Percentiles rank a stretch among this genome's conserved stretches.
phyloP scores from a whole-genome alignment of 2,329 filamentous ascomycete genomes.

The Ascomycota sp. region DNA sequence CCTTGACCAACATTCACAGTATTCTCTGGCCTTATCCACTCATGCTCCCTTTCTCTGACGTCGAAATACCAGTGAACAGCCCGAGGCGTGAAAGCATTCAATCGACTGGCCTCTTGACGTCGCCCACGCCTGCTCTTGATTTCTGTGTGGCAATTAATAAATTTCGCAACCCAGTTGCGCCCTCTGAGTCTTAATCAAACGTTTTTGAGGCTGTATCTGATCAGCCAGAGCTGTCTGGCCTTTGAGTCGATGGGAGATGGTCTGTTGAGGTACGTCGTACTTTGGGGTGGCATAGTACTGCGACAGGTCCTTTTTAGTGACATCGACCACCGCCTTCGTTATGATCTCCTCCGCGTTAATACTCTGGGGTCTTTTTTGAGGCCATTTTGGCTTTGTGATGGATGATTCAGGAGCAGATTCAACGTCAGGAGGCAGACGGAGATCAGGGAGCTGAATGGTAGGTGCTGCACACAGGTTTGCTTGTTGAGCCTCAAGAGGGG shows the following conservation, averaged over 20 bases:
- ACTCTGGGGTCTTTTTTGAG: not conserved
- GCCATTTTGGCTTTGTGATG: not conserved
- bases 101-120: not conserved
- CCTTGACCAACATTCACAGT: not conserved
- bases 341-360: not conserved
- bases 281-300: not conserved
- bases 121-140: not conserved
- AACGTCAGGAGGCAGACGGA: not conserved
- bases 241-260: not conserved
- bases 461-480: slow-evolving; percentile 6
- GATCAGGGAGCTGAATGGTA: not conserved
- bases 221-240: not conserved
- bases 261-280: not conserved
- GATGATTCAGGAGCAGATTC: not conserved
- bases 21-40: not conserved
- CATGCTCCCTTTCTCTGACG: not conserved
- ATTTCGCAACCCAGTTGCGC: not conserved
- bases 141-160: not conserved
- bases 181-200: not conserved
- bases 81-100: not conserved
- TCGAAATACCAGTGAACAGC: not conserved
- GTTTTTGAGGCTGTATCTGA: not conserved
- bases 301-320: not conserved
- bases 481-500: slow-evolving; percentile 6
- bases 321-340: not conserved